Base-by-base conservation (phyloP, 2,329 filamentous ascomycete genomes). In the Pyrenophora teres region DNA sequence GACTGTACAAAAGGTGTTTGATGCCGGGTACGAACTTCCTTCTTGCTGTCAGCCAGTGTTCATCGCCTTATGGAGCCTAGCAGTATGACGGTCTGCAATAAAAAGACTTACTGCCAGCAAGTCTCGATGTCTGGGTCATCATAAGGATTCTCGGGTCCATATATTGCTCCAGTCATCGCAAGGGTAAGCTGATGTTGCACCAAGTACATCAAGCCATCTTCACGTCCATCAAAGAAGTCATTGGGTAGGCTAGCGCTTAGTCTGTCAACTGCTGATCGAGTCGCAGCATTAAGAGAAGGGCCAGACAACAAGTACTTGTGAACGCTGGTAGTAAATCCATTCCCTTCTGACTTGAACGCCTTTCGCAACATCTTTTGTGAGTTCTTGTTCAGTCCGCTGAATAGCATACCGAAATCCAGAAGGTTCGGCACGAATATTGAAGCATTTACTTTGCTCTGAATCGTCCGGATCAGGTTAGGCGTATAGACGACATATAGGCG, bases 401-500 rank as follows among this genome's bases (percentile, higher is more conserved):
- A 68, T 1, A 70, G 56, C 50, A 70, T 67, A 2, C 67, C 65
- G 31, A 68, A 68, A 16, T 68, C 67, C 6, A 64, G 32, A 3
- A 63, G 50, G 19, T 78, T 72, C 0, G 76, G 73, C 2, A 69
- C 68, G 41, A 79, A 79, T 0, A 72, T 72, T 6, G 75, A 52
- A 1, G 52, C 58, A 44, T 71, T 74, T 46, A 63, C 63, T 50
- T 76, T 73, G 35, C 71, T 74, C 49, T 79, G 76, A 2, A 77
- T 68, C 0, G 39, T 48, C 7, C 71, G 65, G 21, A 79, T 72
- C 16, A 80, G 57, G 0, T 70, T 52, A 0, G 71, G 66, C 1
- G 64, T 67, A 8, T 74, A 74, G 10, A 78, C 69, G 8, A 79
- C 64, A 40, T 79, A 79, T 42, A 78, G 65, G 42, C 75, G 75